Base-by-base conservation (phyloP, 805 yeast species). In the Tetrapisispora arboricola region DNA sequence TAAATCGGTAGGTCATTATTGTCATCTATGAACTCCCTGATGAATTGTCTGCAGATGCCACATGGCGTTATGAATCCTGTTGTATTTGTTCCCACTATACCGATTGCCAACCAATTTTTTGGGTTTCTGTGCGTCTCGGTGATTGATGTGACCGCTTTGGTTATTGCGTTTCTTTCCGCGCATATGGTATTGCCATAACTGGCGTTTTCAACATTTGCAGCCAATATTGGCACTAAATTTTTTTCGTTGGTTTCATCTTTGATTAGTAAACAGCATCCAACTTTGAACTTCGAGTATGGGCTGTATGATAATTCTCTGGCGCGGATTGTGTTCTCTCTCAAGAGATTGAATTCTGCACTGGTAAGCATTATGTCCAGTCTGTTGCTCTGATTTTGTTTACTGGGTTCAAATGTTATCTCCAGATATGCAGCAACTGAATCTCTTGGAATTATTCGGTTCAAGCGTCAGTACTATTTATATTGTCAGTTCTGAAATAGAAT, bases 131-230 rank as follows among this genome's bases (percentile, higher is more conserved):
- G 15, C 3, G 20, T n/a, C 10, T 16, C 13, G 9, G 21, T 16
- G 16, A 35, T 30, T 4, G 41, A 43, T 19, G 69, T 67, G 6
- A 77, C 70, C 0, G 84, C 81, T 32, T 71, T 70, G 11, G 71
- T 68, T 2, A 80, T 66, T 0, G 90, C 78, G 1, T 81, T 71
- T 31, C 87, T 64, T 53, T 83, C 94, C 0, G 94, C 94, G 57
- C 94, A 83, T 19, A 81, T 73, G 1, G 78, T 71, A 2, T 76
- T 88, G 1, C 85, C 94, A 55, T 84, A 88, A 37, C 92, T 77
- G 3, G 96, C 97, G 58, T 90, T 92, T 58, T 90, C 98, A 21
- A 92, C 78, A 50, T 90, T 90, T 31, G 94, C 94, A 4, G 27
- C 97, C 98, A 11, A 63, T 54, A 19, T 80, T 63, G n/a, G n/a